A percentile compares a stretch with the other conserved stretches of the same genome.
Conservation (phyloP, 2,329 filamentous ascomycete genomes). For the Emergomyces orientalis region DNA sequence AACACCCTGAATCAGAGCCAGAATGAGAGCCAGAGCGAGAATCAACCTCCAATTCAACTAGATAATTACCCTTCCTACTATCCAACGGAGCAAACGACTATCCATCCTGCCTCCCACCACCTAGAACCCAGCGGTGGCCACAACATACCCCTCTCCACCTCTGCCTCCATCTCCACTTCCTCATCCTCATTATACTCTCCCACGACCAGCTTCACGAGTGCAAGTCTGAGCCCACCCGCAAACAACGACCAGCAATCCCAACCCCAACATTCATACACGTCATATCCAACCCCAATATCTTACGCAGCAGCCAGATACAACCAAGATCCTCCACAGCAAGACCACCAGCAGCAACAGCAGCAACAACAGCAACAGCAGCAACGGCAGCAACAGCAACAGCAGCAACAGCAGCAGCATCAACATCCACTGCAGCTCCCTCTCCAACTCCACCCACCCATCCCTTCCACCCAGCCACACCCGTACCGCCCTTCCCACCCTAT, state of each 20-base stretch:
- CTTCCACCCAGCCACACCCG: neutral
- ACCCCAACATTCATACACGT: neutral
- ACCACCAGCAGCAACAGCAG: slow-evolving; percentile 17
- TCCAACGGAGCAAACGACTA: neutral
- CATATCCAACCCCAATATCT: neutral
- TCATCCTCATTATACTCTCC: neutral
- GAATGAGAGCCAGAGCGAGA: neutral
- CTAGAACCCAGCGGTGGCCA: neutral
- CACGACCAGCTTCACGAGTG: neutral
- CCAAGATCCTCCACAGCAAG: neutral
- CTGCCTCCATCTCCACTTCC: neutral
- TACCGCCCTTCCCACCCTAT: neutral
- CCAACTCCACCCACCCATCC: neutral
- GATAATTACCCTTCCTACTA: slow-evolving; percentile 1
- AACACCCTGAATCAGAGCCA: neutral
- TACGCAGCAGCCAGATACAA: neutral
- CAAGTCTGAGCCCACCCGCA: neutral
- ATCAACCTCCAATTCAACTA: neutral
- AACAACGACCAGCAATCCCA: neutral
- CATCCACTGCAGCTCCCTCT: neutral
- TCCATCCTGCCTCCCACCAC: neutral
- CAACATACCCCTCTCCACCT: neutral
- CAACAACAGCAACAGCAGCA: neutral
- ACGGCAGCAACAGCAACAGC: slow-evolving; percentile 16
- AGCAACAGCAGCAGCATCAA: neutral